These are phyloP conservation scores for Fusarium sp. DNA, from an alignment of 2,329 filamentous ascomycete genomes.

Conservation along the genomic window DNA sequence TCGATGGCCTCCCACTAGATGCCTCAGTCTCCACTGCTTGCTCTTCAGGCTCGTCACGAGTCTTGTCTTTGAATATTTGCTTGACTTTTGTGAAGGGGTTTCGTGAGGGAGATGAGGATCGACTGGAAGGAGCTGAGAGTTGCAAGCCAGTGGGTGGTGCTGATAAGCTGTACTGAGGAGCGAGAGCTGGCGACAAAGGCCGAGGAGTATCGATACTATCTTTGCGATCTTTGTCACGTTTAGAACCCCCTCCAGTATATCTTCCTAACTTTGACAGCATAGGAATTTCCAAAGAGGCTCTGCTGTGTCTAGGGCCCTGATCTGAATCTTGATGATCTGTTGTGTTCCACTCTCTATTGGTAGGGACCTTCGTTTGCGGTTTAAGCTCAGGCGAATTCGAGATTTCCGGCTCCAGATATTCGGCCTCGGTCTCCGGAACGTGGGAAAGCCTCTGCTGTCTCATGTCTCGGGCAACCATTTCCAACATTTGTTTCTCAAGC, in stretches of 20 bases:
- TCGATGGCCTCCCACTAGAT: slow-evolving; percentile 44
- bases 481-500: slow-evolving; percentile 72
- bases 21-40: slow-evolving; percentile 54
- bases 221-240: slow-evolving; percentile 55
- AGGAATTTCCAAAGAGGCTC: slow-evolving; percentile 40
- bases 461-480: slow-evolving; percentile 69
- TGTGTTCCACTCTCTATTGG: slow-evolving; percentile 55
- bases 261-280: slow-evolving; percentile 51
- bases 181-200: slow-evolving; percentile 67
- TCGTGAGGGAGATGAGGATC: slow-evolving; percentile 72
- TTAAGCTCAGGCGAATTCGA: slow-evolving; percentile 53
- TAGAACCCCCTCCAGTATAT: slow-evolving; percentile 64
- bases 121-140: slow-evolving; percentile 72
- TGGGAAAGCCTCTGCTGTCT: slow-evolving; percentile 54
- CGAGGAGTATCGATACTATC: slow-evolving; percentile 61
- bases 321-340: slow-evolving; percentile 59
- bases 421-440: slow-evolving; percentile 51
- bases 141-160: slow-evolving; percentile 73
- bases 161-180: slow-evolving; percentile 61
- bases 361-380: slow-evolving; percentile 47
- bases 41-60: slow-evolving; percentile 59
- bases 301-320: slow-evolving; percentile 46
- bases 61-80: slow-evolving; percentile 68
- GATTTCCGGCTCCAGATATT: slow-evolving; percentile 52
- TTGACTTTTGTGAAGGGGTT: slow-evolving; percentile 70